phyloP scores from a whole-genome alignment of 495 filamentous ascomycete genomes.

The Ascodesmis nigricans region DNA sequence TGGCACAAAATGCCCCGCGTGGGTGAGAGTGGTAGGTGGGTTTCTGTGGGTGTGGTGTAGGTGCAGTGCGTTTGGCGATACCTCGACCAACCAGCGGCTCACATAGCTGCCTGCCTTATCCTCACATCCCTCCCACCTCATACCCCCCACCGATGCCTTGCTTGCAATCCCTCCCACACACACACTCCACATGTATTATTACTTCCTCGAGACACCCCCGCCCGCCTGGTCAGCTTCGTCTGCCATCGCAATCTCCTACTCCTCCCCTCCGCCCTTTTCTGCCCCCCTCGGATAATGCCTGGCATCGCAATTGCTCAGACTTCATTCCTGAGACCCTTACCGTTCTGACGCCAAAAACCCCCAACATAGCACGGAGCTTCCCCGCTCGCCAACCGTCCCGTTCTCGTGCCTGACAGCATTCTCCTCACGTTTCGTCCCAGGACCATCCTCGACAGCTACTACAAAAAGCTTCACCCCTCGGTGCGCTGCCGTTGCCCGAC shows the following conservation, averaged over 20 bases:
- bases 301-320: not conserved
- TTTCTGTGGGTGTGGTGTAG: no score
- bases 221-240: not conserved
- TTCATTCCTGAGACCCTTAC: not conserved
- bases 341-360: not conserved
- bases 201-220: not conserved
- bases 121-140: no score
- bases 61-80: not conserved
- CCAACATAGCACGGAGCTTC: not conserved
- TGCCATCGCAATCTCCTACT: not conserved
- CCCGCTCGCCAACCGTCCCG: not conserved
- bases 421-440: no score
- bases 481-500: not conserved
- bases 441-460: not conserved
- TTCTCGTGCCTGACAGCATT: no score
- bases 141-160: no score
- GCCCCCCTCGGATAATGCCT: not conserved
- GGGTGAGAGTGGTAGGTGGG: no score
- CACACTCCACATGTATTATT: not conserved
- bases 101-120: no score
- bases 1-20: no score
- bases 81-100: not conserved
- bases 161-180: no score
- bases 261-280: not conserved
- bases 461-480: not conserved